Conservation (phyloP, 176 grass and related monocot genomes). For the Ampelocalamus luodianensis region DNA sequence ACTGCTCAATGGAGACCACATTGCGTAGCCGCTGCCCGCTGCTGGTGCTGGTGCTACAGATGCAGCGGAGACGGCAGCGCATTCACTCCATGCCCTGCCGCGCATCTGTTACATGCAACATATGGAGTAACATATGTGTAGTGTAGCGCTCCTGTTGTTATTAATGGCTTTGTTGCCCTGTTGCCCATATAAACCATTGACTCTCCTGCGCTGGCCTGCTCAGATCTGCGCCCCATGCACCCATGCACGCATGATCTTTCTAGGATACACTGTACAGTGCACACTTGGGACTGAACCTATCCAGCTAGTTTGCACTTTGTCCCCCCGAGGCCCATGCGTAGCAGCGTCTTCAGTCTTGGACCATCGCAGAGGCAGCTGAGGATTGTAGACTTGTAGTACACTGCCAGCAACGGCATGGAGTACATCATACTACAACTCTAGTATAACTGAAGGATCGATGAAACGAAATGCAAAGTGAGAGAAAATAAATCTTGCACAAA, state of each 20-base stretch:
- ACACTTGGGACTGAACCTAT: neutral
- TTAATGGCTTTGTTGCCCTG: neutral
- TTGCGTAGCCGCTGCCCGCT: neutral
- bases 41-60: neutral
- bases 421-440: neutral
- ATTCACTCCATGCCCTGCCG: neutral
- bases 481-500: neutral
- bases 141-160: neutral
- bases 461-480: neutral
- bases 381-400: neutral
- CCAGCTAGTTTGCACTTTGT: neutral
- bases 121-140: too few species aligned
- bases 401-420: neutral
- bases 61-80: neutral
- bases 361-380: neutral
- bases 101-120: conserved; percentile 5
- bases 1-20: neutral
- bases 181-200: conserved; percentile 38
- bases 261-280: conserved; percentile 31
- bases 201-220: neutral
- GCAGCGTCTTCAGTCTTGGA: neutral
- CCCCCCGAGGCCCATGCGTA: neutral
- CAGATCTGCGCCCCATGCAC: neutral
- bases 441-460: neutral
- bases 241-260: conserved; percentile 46